These are phyloP conservation scores for Tieghemiomyces parasiticus DNA, from an alignment of 192 early-diverging fungal genomes.

Conservation along the genomic window DNA sequence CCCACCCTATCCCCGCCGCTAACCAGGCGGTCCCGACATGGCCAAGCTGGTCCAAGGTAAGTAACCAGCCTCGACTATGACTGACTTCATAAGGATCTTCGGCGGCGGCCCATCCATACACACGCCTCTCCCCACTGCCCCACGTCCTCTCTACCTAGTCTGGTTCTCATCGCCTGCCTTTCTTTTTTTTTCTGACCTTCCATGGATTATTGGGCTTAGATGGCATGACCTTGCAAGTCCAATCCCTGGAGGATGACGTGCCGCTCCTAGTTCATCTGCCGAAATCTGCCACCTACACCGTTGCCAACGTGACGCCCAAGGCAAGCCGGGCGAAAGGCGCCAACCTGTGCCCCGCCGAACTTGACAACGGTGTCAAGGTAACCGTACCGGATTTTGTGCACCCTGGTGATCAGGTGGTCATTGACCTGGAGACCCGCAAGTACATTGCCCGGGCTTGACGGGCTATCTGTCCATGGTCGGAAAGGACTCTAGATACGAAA, in stretches of 20 bases:
- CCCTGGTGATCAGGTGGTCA: constrained; percentile 52
- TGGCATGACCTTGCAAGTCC: constrained; percentile 37
- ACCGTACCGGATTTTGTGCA: constrained; percentile 73
- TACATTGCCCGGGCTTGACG: constrained; percentile 56
- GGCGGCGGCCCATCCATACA: too few species aligned
- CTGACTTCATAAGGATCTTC: too few species aligned
- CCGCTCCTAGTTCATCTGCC: constrained; percentile 50
- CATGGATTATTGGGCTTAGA: constrained; percentile 27
- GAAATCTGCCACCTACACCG: constrained; percentile 34
- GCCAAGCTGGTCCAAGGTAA: too few species aligned
- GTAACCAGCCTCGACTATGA: too few species aligned
- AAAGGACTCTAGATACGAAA: too few species aligned
- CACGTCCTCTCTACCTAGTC: too few species aligned
- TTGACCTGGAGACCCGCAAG: constrained; percentile 45
- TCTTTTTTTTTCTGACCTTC: too few species aligned
- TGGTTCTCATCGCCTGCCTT: too few species aligned
- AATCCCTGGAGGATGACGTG: constrained; percentile 38
- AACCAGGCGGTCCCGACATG: too few species aligned
- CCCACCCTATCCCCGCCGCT: too few species aligned
- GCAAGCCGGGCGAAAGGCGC: constrained; percentile 51
- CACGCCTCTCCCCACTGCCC: too few species aligned
- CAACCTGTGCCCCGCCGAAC: constrained; percentile 42
- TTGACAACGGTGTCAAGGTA: constrained; percentile 48
- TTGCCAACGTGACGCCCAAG: constrained; percentile 30
- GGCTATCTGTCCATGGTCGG: too few species aligned